Conservation (phyloP, 1,284 basidiomycete species). For the Erythrobasidium hasegawianum region DNA sequence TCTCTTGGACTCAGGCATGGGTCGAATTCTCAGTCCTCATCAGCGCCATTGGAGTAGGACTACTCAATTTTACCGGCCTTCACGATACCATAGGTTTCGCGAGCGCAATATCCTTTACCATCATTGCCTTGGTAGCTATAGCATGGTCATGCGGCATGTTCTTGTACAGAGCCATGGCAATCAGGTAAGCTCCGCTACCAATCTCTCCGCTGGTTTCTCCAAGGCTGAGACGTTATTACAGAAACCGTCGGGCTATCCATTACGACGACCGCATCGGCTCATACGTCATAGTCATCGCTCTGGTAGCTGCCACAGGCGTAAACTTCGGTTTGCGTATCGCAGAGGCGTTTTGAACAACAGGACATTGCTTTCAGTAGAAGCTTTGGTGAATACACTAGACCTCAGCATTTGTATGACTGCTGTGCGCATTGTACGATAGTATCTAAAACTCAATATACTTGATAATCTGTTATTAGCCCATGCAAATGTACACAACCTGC, state of each 20-base stretch:
- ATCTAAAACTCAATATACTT: not conserved
- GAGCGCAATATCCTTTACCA: slow-evolving; percentile 61
- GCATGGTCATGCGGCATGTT: slow-evolving; percentile 85
- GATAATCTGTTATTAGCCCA: not conserved
- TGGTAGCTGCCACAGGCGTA: slow-evolving; percentile 67
- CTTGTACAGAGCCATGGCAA: slow-evolving; percentile 72
- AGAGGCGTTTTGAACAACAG: slow-evolving; percentile 44
- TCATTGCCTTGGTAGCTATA: slow-evolving; percentile 82
- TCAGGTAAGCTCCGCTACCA: slow-evolving; percentile 53
- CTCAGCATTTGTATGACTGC: not conserved
- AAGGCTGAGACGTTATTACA: not conserved
- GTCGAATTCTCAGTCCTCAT: slow-evolving; percentile 85
- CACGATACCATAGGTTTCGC: slow-evolving; percentile 19
- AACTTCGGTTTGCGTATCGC: slow-evolving; percentile 60
- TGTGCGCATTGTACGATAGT: not conserved
- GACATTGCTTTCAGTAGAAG: not conserved
- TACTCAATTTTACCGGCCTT: slow-evolving; percentile 47
- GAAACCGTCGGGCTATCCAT: slow-evolving; percentile 62
- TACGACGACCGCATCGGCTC: slow-evolving; percentile 84
- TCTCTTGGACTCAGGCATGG: slow-evolving; percentile 56
- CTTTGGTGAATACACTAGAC: not conserved
- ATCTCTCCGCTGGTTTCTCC: too few species aligned
- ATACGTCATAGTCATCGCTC: slow-evolving; percentile 65
- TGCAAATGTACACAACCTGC: not conserved
- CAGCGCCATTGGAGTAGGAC: slow-evolving; percentile 78